Evolutionary conservation across 179 eudicot species (phyloP), one percentile per base, ranked within the genome.

Genomic region (Spergularia azorica): DNA sequence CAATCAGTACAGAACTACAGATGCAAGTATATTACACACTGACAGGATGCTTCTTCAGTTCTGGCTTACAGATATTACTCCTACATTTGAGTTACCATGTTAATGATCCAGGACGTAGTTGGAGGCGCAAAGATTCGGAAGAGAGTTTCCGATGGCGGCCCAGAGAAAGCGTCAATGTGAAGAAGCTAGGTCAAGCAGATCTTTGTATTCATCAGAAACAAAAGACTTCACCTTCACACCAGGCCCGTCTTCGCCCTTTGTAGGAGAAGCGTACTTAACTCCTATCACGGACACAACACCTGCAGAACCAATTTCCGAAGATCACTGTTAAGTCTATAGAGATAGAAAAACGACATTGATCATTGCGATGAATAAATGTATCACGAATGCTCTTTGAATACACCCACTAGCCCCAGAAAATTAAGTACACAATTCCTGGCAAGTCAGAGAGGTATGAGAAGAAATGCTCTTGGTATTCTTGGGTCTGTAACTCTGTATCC

Each of bases 281-380:
- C 98, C 98, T 12, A 92, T 84, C 12, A 90, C 92, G 11, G 92
- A 85, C 56, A 85, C 72, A 79, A 90, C 20, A 72, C 91, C 97
- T 93, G 84, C 83, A 83, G 79, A 58, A 82, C 20, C 60, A 43
- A 21, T 18, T 69, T 16, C 7, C 12, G 1, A 17, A 32, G 26
- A 59, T 59, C 18, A 26, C 32, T 26, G 32, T 26, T 26, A 26
- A 26, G 1, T 26, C 0, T 43, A 43, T 43, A 43, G 0, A 5
- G 48, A 4, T 4, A 43, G 48, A 43, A 14, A 26, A 61, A 21
- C 11, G 20, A 20, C 43, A 67, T 46, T 51, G 60, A 12, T 18
- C 60, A 51, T 21, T 15, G 38, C 2, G 46, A 46, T 32, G 68
- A 38, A 36, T 38, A 63, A 11, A 63, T 7, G 48, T 43, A 43